phyloP scores from a whole-genome alignment of 768 basidiomycete genomes.

The Leccinum olivaceopallidum region DNA sequence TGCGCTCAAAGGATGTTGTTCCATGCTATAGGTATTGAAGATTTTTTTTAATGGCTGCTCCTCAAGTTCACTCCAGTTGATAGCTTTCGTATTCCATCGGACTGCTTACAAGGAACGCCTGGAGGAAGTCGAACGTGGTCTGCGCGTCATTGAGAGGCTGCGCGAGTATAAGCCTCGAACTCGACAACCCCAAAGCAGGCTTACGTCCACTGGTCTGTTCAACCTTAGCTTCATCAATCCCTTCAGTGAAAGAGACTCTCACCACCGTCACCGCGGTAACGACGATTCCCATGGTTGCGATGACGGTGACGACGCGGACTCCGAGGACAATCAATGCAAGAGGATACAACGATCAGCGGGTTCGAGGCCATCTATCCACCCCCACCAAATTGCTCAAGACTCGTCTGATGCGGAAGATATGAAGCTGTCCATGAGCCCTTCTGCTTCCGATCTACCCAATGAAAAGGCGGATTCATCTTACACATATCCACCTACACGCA shows the following conservation, averaged over 20 bases:
- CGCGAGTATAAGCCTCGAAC: conserved; percentile 57
- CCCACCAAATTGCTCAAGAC: conserved; percentile 8
- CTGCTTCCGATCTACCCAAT: conserved; percentile 4
- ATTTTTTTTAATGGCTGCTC: not conserved
- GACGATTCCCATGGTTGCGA: conserved; percentile 25
- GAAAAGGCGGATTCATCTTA: conserved; percentile 23
- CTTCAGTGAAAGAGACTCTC: conserved; percentile 46
- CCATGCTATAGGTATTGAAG: conserved; percentile 53
- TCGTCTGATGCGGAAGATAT: conserved; percentile 14
- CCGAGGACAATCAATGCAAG: conserved; percentile 32
- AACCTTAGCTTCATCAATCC: conserved; percentile 33
- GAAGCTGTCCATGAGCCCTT: conserved; percentile 9
- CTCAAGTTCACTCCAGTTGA: conserved; percentile 1
- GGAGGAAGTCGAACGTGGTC: conserved; percentile 50
- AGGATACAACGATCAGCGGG: conserved; percentile 25
- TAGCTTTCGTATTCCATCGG: conserved; percentile 75
- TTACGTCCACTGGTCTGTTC: conserved; percentile 37
- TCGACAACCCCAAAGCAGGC: conserved; percentile 33
- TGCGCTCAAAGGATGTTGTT: conserved; percentile 68
- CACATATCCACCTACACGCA: conserved; percentile 42
- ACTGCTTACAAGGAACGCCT: conserved; percentile 76
- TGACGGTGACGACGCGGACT: conserved; percentile 34
- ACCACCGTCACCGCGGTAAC: conserved; percentile 30
- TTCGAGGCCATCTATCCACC: conserved; percentile 1
- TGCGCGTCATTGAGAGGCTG: conserved; percentile 64